A percentile compares a stretch with the other conserved stretches of the same genome.
Conservation (phyloP, 192 early-diverging fungal genomes). For the Backusella psychrophila region DNA sequence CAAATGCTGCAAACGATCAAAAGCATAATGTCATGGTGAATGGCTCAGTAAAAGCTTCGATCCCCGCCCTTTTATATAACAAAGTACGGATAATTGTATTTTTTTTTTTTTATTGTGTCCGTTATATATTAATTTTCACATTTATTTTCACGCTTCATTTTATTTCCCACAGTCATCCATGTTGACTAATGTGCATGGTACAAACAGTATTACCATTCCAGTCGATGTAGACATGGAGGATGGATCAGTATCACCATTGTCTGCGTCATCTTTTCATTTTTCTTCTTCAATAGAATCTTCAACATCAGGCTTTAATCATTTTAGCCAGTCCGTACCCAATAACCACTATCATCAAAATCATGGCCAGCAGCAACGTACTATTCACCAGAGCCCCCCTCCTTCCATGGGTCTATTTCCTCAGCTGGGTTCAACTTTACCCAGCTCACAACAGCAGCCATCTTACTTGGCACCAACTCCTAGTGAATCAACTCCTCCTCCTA, state of each 20-base stretch:
- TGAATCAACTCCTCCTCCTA: slow-evolving; percentile 7
- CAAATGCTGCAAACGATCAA: neutral
- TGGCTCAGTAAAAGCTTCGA: slow-evolving; percentile 17
- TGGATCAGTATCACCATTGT: slow-evolving; percentile 1
- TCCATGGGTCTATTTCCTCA: slow-evolving; percentile 1
- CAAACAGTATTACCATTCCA: slow-evolving; percentile 20
- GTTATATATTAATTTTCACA: neutral
- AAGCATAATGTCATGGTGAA: slow-evolving; percentile 21
- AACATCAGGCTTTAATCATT: slow-evolving; percentile 3
- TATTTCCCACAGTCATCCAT: neutral
- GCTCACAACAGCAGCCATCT: neutral
- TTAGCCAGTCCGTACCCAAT: slow-evolving; percentile 7
- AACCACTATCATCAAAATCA: neutral
- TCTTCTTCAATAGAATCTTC: slow-evolving; percentile 14
- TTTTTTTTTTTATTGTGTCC: neutral
- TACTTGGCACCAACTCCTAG: slow-evolving; percentile 1
- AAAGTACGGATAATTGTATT: neutral
- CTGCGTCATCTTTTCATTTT: slow-evolving; percentile 9
- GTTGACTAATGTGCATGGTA: slow-evolving; percentile 12
- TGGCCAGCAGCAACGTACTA: neutral
- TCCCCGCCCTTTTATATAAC: neutral
- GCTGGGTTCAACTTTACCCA: slow-evolving; percentile 5
- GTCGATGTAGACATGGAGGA: slow-evolving; percentile 14
- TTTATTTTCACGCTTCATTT: neutral
- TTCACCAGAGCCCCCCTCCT: neutral